A percentile compares a stretch with the other conserved stretches of the same genome.
phyloP scores from a whole-genome alignment of 2,329 filamentous ascomycete species.

The Scedosporium aurantiacum region DNA sequence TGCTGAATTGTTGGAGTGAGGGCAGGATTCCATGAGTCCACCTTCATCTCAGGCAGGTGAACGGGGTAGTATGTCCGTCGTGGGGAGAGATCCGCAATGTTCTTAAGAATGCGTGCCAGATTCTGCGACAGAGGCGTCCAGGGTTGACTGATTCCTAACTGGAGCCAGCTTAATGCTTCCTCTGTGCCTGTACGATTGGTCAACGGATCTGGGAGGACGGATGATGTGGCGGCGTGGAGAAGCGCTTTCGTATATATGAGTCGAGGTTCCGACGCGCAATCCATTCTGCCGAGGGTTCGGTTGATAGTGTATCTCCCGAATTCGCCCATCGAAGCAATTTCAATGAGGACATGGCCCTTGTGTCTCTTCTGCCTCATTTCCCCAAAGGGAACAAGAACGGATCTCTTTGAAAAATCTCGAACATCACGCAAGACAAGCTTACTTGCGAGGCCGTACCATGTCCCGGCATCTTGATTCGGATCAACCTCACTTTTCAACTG shows the following conservation, averaged over 20 bases:
- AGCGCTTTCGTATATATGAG: constrained; percentile 45
- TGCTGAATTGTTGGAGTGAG: constrained; percentile 25
- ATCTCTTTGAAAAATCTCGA: constrained; percentile 28
- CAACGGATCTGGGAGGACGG: constrained; percentile 42
- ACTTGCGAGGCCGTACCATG: constrained; percentile 46
- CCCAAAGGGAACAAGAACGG: constrained; percentile 43
- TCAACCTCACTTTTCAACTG: constrained; percentile 44
- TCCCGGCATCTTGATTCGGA: constrained; percentile 45
- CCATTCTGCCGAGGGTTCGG: constrained; percentile 39
- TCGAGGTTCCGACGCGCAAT: constrained; percentile 43
- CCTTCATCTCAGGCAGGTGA: constrained; percentile 11
- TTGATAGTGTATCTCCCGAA: constrained; percentile 45
- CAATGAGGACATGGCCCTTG: constrained; percentile 7
- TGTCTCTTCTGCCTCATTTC: constrained; percentile 7
- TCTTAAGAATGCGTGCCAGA: neutral
- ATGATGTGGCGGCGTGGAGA: constrained; percentile 51
- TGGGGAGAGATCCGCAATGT: constrained; percentile 16
- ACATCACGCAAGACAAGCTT: constrained; percentile 45
- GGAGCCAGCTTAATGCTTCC: constrained; percentile 40
- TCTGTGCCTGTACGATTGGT: constrained; percentile 50
- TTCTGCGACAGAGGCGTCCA: constrained; percentile 25
- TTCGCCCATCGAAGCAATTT: constrained; percentile 17
- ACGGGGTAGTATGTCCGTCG: constrained; percentile 25
- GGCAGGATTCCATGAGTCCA: constrained; percentile 25
- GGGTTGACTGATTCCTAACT: constrained; percentile 37